phyloP scores from a whole-genome alignment of 2,329 filamentous ascomycete species.

The Aspergillus pseudotamarii region DNA sequence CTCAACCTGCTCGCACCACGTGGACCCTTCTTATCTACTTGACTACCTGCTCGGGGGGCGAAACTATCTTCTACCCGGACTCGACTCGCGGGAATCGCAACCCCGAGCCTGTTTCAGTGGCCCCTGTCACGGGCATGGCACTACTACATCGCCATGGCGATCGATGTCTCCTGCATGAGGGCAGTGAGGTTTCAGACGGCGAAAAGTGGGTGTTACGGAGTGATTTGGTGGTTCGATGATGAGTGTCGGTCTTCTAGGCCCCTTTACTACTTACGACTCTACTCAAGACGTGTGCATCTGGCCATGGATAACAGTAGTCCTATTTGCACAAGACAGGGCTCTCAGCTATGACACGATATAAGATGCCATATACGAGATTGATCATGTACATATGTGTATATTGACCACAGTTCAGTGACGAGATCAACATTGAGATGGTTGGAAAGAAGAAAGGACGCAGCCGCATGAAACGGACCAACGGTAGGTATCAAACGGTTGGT shows the following conservation, averaged over 20 bases:
- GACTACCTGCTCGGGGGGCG: slow-evolving; percentile 80
- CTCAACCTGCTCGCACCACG: slow-evolving; percentile 68
- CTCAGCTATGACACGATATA: slow-evolving; percentile 1
- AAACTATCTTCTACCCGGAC: slow-evolving; percentile 88
- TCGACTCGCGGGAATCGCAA: slow-evolving; percentile 46
- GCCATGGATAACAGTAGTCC: slow-evolving; percentile 5
- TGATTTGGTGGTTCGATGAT: slow-evolving; percentile 61
- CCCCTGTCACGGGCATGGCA: slow-evolving; percentile 80
- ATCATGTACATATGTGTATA: slow-evolving; percentile 3
- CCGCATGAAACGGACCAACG: background rate
- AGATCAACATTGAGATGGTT: slow-evolving; percentile 1
- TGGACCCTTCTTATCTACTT: slow-evolving; percentile 92
- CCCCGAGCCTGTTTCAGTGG: slow-evolving; percentile 69
- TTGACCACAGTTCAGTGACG: background rate
- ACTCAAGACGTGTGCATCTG: background rate
- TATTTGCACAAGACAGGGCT: slow-evolving; percentile 3
- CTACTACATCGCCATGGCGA: slow-evolving; percentile 86
- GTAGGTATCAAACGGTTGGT: background rate
- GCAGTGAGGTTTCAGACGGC: slow-evolving; percentile 73
- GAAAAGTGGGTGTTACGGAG: slow-evolving; percentile 92
- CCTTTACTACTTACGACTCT: background rate
- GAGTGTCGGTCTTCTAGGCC: slow-evolving; percentile 10
- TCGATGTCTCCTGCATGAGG: slow-evolving; percentile 88
- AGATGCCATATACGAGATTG: background rate
- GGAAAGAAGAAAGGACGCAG: background rate